phyloP scores from a whole-genome alignment of 306 rosid genomes.

The Prunus salicina region DNA sequence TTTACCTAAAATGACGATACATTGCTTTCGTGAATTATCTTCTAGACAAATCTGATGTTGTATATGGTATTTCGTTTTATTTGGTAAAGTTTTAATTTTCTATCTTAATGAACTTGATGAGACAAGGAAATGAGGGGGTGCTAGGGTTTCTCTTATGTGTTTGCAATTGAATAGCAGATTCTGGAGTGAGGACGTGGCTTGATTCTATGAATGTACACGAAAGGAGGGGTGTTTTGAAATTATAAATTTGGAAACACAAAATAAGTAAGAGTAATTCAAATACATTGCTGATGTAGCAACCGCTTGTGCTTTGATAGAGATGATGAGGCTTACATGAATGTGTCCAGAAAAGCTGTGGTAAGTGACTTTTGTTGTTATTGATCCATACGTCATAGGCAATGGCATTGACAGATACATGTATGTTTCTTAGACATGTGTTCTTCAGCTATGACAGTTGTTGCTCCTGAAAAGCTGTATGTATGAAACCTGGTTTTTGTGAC shows the following conservation, averaged over 20 bases:
- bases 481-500: slow-evolving; percentile 1
- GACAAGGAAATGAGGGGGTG: background rate
- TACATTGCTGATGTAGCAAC: background rate
- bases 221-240: background rate
- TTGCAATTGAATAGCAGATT: background rate
- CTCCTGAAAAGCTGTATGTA: background rate
- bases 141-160: background rate
- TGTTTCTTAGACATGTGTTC: background rate
- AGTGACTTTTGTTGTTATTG: slow-evolving; percentile 1
- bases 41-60: background rate
- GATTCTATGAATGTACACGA: background rate
- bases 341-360: slow-evolving; percentile 1
- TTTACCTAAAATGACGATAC: background rate
- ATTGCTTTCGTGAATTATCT: background rate
- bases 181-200: background rate
- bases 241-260: background rate
- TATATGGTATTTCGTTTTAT: background rate
- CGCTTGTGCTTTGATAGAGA: background rate
- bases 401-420: background rate
- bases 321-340: background rate
- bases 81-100: background rate
- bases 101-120: background rate
- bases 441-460: slow-evolving; percentile 8
- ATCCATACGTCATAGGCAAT: background rate
- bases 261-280: background rate